phyloP scores from a whole-genome alignment of 2,329 filamentous ascomycete species.

The Aspergillus tanneri region DNA sequence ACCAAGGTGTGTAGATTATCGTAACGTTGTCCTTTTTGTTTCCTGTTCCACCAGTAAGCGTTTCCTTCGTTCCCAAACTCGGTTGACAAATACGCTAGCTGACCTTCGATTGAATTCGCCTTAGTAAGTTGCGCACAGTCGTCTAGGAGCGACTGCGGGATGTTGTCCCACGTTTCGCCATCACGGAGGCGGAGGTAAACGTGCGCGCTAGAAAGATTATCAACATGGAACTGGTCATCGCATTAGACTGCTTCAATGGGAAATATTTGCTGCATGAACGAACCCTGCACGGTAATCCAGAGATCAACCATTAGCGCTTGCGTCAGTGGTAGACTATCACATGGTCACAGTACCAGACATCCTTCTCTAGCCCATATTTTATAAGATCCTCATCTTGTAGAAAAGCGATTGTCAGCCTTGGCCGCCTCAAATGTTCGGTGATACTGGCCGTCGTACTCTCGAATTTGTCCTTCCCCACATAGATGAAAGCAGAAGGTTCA shows the following conservation, averaged over 20 bases:
- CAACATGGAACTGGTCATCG: slow-evolving; percentile 76
- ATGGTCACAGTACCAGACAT: slow-evolving; percentile 70
- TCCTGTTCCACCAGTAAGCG: slow-evolving; percentile 51
- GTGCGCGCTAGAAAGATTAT: slow-evolving; percentile 95
- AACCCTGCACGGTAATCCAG: slow-evolving; percentile 30
- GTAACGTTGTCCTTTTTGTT: slow-evolving; percentile 99
- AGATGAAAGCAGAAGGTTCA: slow-evolving; percentile 79
- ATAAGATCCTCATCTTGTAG: slow-evolving; percentile 88
- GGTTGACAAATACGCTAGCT: slow-evolving; percentile 12
- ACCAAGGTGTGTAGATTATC: slow-evolving; percentile 96
- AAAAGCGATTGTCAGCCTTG: slow-evolving; percentile 15
- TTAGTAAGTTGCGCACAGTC: slow-evolving; percentile 98
- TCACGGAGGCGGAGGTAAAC: slow-evolving; percentile 86
- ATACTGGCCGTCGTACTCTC: slow-evolving; percentile 67
- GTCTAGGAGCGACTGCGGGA: slow-evolving; percentile 70
- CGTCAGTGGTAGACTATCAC: slow-evolving; percentile 1
- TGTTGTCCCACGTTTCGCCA: slow-evolving; percentile 77
- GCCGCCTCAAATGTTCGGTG: slow-evolving; percentile 4
- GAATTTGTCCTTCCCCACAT: slow-evolving; percentile 98
- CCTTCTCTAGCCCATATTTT: slow-evolving; percentile 88
- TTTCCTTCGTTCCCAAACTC: background rate
- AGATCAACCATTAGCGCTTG: slow-evolving; percentile 1
- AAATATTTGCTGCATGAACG: slow-evolving; percentile 16
- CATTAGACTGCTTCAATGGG: slow-evolving; percentile 8
- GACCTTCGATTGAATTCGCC: slow-evolving; percentile 96